Evolutionary conservation across 495 filamentous ascomycete species (phyloP).

Genomic region (Aspergillus wentii): DNA sequence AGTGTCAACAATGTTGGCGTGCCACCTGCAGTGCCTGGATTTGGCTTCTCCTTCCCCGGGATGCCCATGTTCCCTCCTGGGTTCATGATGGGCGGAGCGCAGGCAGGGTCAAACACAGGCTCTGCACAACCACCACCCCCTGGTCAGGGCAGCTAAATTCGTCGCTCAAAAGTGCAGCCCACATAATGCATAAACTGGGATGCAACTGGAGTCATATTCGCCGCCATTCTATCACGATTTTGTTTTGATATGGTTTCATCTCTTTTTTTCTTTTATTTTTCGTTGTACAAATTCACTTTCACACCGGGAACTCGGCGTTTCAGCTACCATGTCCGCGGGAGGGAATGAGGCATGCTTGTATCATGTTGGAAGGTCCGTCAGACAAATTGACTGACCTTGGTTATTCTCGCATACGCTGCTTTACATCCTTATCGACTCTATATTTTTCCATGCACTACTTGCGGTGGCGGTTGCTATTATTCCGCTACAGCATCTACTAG

Average conservation of each 20-base stretch:
- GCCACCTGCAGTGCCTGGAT: constrained; percentile 57
- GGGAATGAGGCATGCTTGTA: too few relatives aligned
- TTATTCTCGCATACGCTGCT: background rate
- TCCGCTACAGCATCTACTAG: background rate
- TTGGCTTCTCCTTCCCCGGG: constrained; percentile 62
- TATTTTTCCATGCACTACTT: background rate
- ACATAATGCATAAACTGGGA: background rate
- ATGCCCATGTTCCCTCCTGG: constrained; percentile 69
- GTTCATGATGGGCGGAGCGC: constrained; percentile 50
- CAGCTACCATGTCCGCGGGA: background rate
- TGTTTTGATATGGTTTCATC: background rate
- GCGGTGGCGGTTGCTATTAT: background rate
- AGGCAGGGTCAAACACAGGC: constrained; percentile 21
- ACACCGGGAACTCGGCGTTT: background rate
- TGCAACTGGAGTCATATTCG: background rate
- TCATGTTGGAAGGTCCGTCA: too few relatives aligned
- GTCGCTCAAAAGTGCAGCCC: background rate
- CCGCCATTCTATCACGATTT: background rate
- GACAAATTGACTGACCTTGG: background rate
- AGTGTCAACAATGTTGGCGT: constrained; percentile 51
- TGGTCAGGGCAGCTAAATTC: constrained; percentile 33
- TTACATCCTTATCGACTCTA: background rate
- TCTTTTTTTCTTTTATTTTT: background rate
- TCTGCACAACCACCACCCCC: constrained; percentile 42
- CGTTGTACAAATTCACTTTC: background rate